Conservation (phyloP, 2,329 filamentous ascomycete genomes). For the Fusarium newnesense region DNA sequence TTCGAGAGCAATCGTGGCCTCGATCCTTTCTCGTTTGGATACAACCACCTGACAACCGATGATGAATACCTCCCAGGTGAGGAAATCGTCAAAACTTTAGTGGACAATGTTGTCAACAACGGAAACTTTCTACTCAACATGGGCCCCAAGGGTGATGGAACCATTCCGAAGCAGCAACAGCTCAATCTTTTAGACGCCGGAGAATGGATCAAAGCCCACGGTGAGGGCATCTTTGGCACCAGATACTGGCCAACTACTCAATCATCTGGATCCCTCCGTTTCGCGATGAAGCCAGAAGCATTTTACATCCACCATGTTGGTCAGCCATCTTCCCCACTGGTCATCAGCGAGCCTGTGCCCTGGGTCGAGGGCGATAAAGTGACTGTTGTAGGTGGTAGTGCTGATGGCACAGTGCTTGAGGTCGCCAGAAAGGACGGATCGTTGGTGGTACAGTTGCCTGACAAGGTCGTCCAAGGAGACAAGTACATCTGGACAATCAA, state of each 20-base stretch:
- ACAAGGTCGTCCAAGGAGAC: neutral
- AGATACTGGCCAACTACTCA: neutral
- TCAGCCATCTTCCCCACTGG: neutral
- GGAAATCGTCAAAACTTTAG: neutral
- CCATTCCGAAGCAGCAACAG: neutral
- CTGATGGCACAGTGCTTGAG: neutral
- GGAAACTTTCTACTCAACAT: neutral
- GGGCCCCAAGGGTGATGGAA: neutral
- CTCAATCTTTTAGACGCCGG: neutral
- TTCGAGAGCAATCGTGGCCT: neutral
- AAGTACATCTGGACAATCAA: neutral
- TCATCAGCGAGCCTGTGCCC: neutral
- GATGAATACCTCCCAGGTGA: neutral
- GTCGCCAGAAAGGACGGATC: accelerated
- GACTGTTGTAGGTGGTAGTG: neutral
- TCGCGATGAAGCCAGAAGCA: neutral
- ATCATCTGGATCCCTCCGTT: neutral
- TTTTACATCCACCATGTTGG: neutral
- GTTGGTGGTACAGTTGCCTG: neutral
- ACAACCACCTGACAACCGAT: neutral
- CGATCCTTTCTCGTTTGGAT: neutral
- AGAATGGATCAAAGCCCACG: neutral
- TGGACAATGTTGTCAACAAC: neutral
- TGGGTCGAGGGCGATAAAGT: neutral
- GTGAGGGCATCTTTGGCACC: neutral